Evolutionary conservation across 768 basidiomycete genomes (phyloP).

Genomic region (Boletellus ananas): DNA sequence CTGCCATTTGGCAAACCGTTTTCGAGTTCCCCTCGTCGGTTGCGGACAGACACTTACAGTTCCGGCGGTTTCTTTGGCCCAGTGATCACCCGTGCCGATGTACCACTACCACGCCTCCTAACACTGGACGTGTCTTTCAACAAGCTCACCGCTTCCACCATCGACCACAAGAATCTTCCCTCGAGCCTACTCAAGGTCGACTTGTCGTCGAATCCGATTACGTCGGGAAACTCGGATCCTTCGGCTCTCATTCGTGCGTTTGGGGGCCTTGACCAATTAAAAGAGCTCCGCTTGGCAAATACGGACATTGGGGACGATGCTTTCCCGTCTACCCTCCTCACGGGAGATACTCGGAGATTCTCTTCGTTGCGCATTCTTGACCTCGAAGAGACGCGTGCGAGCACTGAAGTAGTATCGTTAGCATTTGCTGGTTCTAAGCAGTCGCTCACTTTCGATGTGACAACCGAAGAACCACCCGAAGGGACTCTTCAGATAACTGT

Average conservation of each 20-base stretch:
- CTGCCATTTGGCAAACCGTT: conserved; percentile 66
- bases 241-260: conserved; percentile 43
- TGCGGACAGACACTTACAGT: conserved; percentile 26
- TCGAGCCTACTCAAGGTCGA: conserved; percentile 52
- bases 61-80: conserved; percentile 62
- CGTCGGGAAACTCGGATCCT: conserved; percentile 28
- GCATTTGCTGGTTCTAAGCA: conserved; percentile 49
- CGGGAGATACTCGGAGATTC: conserved; percentile 35
- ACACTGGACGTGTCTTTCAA: conserved; percentile 66
- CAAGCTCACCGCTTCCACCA: conserved; percentile 49
- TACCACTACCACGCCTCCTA: conserved; percentile 64
- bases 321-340: conserved; percentile 37
- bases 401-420: conserved; percentile 39
- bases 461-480: conserved; percentile 48
- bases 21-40: conserved; percentile 21
- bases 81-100: conserved; percentile 55
- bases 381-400: conserved; percentile 61
- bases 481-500: conserved; percentile 56
- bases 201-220: conserved; percentile 66
- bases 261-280: conserved; percentile 46
- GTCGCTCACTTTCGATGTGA: conserved; percentile 51
- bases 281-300: conserved; percentile 52
- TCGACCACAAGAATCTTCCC: conserved; percentile 55
- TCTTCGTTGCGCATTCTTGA: conserved; percentile 55
- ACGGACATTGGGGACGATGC: conserved; percentile 60